phyloP scores from a whole-genome alignment of 805 yeast species.

The Dipodascus geniculatus region DNA sequence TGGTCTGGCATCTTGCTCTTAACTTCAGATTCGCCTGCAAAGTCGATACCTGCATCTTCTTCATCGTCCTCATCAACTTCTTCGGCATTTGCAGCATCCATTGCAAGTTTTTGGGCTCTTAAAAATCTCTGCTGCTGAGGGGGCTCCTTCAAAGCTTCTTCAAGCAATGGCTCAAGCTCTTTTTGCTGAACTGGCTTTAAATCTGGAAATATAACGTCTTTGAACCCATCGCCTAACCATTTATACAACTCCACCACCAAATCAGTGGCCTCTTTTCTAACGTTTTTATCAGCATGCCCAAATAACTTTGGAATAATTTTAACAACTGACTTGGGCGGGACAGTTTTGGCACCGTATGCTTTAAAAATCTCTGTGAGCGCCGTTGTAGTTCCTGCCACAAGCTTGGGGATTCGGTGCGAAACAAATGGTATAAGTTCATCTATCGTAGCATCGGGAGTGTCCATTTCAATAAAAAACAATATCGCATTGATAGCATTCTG shows the following conservation, averaged over 20 bases:
- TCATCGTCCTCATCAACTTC: conserved; percentile 21
- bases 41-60: conserved; percentile 51
- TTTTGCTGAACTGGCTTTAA: conserved; percentile 88
- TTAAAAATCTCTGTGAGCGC: conserved; percentile 45
- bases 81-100: conserved; percentile 19
- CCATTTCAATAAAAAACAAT: conserved; percentile 51
- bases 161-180: conserved; percentile 64
- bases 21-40: conserved; percentile 60
- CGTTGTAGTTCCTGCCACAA: conserved; percentile 54
- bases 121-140: conserved; percentile 44
- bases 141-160: conserved; percentile 29
- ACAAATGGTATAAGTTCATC: conserved; percentile 56
- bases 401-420: conserved; percentile 59
- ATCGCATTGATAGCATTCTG: conserved; percentile 52
- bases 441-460: conserved; percentile 51
- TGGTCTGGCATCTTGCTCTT: conserved; percentile 48
- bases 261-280: conserved; percentile 64
- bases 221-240: conserved; percentile 60
- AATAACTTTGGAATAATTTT: conserved; percentile 55
- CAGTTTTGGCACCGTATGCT: conserved; percentile 51
- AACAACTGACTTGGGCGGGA: conserved; percentile 46
- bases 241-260: conserved; percentile 58
- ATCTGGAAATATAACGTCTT: conserved; percentile 47
- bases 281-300: conserved; percentile 77
- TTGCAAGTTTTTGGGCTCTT: conserved; percentile 38